Evolutionary conservation across 106 monocot genomes (phyloP), one percentile per base, ranked within the genome.

Genomic region (Alisma plantagoaquatica): DNA sequence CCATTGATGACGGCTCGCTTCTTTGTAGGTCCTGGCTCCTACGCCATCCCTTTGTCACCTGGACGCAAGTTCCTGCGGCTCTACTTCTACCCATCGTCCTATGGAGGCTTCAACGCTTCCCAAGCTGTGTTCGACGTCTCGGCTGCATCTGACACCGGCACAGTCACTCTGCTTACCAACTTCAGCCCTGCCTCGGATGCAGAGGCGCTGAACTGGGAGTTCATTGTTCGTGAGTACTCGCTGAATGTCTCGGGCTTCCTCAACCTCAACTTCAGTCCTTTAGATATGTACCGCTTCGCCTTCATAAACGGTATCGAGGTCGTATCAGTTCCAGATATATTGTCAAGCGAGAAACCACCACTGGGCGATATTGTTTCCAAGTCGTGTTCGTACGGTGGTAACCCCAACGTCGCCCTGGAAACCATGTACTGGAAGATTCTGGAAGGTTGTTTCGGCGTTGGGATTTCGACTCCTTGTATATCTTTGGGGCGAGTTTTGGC

Each of bases 1-100:
- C 96, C 96, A 1, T 98, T 82, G 66, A 98, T 98, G 89, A 63
- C 85, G 1, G 89, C 84, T 7, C 61, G 71, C 11, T 31, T 98
- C 17, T 89, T 98, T 73, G 61, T 46, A 7, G 64, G 75, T 1
- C 69, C 65, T 9, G 46, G 69, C 47, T 72, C 76, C 5, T 90
- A 85, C 62, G 66, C 64, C 25, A 85, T 98, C 69, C 31, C 70
- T 12, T 71, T 85, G 23, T 41, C 25, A 42, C 28, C 33, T 24
- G 53, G 56, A 14, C 81, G 82, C 6, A 81, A 85, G 46, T 82
- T 57, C 66, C 51, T 98, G 32, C 84, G 96, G 16, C 85, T 98
- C 27, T 71, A 98, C 19, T 89, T 90, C 74, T 98, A 98, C 46
- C 96, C 96, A 0, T 31, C 75, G 2, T 10, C 72, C 16, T 98